Conservation (phyloP, 2,329 filamentous ascomycete genomes). For the Phialophora tarda region DNA sequence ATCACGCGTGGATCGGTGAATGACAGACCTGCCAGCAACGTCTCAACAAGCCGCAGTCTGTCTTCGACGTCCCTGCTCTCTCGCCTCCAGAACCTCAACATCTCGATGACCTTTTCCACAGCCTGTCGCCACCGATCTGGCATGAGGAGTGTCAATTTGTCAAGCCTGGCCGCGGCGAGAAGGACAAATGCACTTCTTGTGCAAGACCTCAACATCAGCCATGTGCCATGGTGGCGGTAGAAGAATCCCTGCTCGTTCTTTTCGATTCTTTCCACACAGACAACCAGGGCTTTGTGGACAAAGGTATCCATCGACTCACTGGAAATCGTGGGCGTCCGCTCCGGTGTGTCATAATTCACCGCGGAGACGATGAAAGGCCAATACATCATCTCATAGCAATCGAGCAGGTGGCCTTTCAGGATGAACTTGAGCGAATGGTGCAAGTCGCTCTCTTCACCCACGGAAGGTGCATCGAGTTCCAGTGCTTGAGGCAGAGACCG, state of each 20-base stretch:
- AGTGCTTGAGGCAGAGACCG: constrained; percentile 35
- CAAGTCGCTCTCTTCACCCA: constrained; percentile 37
- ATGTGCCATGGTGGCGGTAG: constrained; percentile 46
- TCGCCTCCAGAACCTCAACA: constrained; percentile 42
- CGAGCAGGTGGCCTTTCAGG: constrained; percentile 45
- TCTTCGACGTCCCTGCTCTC: constrained; percentile 42
- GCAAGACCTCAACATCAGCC: constrained; percentile 46
- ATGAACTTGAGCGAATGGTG: constrained; percentile 46
- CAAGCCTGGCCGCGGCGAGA: constrained; percentile 41
- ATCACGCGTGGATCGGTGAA: constrained; percentile 14
- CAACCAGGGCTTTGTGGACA: constrained; percentile 42
- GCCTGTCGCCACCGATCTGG: constrained; percentile 41
- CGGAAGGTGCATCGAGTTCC: constrained; percentile 27
- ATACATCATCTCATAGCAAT: constrained; percentile 49
- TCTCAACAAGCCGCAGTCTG: constrained; percentile 38
- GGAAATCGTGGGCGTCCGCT: constrained; percentile 40
- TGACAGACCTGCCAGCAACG: constrained; percentile 26
- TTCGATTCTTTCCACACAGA: constrained; percentile 45
- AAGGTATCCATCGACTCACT: constrained; percentile 38
- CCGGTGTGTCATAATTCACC: constrained; percentile 43
- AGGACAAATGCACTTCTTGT: constrained; percentile 44
- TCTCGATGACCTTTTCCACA: constrained; percentile 39
- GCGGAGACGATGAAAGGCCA: constrained; percentile 46
- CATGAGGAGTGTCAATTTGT: constrained; percentile 47
- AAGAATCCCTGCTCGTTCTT: constrained; percentile 45